Conservation (phyloP, 495 filamentous ascomycete genomes). For the Daldinia vernicosa region DNA sequence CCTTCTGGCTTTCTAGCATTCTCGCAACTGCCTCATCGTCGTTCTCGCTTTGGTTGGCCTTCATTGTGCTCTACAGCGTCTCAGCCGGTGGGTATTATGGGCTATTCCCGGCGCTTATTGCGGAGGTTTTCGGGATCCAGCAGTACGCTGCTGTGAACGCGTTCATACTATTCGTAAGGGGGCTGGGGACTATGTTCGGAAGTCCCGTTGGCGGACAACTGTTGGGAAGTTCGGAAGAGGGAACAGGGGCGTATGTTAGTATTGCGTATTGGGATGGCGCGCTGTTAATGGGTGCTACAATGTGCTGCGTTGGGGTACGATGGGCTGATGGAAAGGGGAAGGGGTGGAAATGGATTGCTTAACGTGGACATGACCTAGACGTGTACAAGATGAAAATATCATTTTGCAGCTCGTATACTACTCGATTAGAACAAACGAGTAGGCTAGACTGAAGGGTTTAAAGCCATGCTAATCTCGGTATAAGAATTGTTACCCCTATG, state of each 20-base stretch:
- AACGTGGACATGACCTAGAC: not conserved
- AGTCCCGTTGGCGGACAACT: constrained; percentile 60
- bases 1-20: constrained; percentile 60
- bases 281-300: constrained; percentile 44
- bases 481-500: no score
- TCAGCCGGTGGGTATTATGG: constrained; percentile 61
- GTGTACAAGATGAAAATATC: not conserved
- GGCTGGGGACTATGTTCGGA: constrained; percentile 63
- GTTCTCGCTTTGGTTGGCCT: constrained; percentile 58
- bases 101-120: constrained; percentile 58
- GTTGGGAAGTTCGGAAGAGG: constrained; percentile 43
- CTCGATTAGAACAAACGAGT: no score
- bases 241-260: constrained; percentile 38
- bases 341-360: constrained; percentile 51
- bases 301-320: constrained; percentile 48
- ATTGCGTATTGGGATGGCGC: constrained; percentile 52
- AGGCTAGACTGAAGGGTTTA: not conserved
- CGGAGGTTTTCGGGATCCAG: constrained; percentile 67
- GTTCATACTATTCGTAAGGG: constrained; percentile 65
- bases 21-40: constrained; percentile 16
- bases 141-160: constrained; percentile 68
- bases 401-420: no score
- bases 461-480: no score
- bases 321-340: constrained; percentile 51
- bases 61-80: constrained; percentile 62